A percentile compares a stretch with the other conserved stretches of the same genome.
phyloP scores from a whole-genome alignment of 169 alveolate genomes.

The Cryptosporidium felis region DNA sequence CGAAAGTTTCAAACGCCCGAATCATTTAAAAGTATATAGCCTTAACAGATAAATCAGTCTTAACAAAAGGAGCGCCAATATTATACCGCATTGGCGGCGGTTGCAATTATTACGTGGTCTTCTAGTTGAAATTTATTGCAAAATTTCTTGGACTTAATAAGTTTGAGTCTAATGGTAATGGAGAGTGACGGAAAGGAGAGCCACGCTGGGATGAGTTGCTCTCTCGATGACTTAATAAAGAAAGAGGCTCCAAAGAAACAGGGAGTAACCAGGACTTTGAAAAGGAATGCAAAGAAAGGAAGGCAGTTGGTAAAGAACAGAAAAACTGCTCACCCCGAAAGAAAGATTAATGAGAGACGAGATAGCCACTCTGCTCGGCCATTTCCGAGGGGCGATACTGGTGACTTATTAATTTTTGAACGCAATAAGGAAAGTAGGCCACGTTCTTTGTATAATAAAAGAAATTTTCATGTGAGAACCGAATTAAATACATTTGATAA shows the following conservation, averaged over 20 bases:
- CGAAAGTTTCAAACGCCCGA: too few relatives aligned
- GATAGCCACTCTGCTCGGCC: background rate
- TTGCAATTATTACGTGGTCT: background rate
- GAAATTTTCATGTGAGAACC: slow-evolving; percentile 30
- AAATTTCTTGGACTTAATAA: background rate
- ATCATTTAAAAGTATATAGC: too few relatives aligned
- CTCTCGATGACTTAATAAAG: slow-evolving; percentile 39
- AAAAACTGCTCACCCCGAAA: background rate
- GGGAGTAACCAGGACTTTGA: background rate
- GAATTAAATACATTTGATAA: slow-evolving; percentile 15
- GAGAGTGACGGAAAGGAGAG: background rate
- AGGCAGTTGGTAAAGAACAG: background rate
- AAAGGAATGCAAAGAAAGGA: background rate
- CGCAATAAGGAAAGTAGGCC: slow-evolving; percentile 2
- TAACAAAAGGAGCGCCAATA: too few relatives aligned
- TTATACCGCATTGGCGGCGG: background rate
- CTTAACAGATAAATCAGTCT: too few relatives aligned
- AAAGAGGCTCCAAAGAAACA: slow-evolving; percentile 51
- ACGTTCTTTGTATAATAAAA: background rate
- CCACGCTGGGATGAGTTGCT: slow-evolving; percentile 47
- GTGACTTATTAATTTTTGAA: background rate
- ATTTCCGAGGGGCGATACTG: background rate
- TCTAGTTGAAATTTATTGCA: background rate
- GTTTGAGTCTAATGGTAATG: background rate
- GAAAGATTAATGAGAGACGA: background rate